Evolutionary conservation across 169 alveolate genomes (phyloP).

Genomic region (Cytauxzoon felis): DNA sequence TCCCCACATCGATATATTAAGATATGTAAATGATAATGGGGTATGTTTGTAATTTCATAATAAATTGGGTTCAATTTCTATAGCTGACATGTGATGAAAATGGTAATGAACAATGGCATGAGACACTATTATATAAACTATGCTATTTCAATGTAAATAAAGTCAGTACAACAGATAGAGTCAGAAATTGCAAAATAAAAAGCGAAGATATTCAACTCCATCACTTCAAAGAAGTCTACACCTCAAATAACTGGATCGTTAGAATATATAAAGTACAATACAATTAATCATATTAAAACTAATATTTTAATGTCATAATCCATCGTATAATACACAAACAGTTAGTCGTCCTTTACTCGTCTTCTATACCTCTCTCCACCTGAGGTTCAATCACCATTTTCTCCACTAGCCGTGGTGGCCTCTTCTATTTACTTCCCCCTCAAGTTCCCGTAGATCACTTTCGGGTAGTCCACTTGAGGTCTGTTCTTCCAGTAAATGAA

Average conservation of each 20-base stretch:
- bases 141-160: constrained; percentile 89
- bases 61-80: constrained; percentile 21
- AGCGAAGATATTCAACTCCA: constrained; percentile 72
- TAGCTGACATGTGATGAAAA: constrained; percentile 88
- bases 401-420: no score
- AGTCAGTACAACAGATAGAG: constrained; percentile 86
- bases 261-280: constrained; percentile 89
- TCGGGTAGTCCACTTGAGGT: no score
- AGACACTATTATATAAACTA: constrained; percentile 90
- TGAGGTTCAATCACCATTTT: no score
- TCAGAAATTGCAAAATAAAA: constrained; percentile 82
- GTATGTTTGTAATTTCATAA: no score
- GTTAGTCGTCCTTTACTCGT: no score
- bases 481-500: no score
- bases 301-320: constrained; percentile 37
- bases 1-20: constrained; percentile 58
- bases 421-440: no score
- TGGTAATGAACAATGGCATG: constrained; percentile 86
- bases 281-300: constrained; percentile 28
- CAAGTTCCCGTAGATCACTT: no score
- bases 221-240: constrained; percentile 93
- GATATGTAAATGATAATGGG: no score
- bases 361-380: no score
- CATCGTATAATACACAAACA: no score
- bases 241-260: constrained; percentile 94